These are phyloP conservation scores for Pseudoneurospora amorphoporcata DNA, from an alignment of 495 filamentous ascomycete species.

Conservation along the genomic window DNA sequence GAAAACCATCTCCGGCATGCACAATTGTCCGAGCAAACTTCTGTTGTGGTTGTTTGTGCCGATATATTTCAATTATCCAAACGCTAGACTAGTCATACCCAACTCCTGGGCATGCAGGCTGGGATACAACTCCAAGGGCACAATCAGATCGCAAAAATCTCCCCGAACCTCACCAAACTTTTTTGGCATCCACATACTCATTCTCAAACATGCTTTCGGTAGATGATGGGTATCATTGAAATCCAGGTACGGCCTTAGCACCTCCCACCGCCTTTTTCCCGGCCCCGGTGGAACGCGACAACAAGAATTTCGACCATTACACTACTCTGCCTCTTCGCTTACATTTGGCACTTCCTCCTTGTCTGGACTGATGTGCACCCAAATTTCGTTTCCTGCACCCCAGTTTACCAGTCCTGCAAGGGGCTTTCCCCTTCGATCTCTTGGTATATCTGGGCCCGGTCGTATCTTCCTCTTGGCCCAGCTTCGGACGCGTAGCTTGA, in stretches of 20 bases:
- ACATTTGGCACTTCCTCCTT: conserved; percentile 14
- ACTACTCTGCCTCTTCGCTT: background rate
- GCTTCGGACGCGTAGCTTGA: conserved; percentile 26
- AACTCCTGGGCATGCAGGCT: background rate
- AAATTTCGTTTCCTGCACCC: conserved; percentile 33
- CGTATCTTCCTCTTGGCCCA: conserved; percentile 19
- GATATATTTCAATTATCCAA: background rate
- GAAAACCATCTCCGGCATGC: background rate
- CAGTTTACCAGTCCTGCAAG: conserved; percentile 24
- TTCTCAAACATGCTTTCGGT: background rate
- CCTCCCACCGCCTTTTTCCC: background rate
- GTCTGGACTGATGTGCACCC: conserved; percentile 37
- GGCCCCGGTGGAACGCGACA: background rate
- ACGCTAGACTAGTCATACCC: background rate
- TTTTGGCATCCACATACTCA: background rate
- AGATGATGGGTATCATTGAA: background rate
- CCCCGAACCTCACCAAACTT: background rate
- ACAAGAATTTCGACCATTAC: background rate
- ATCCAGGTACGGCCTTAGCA: background rate
- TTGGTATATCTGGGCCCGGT: conserved; percentile 8
- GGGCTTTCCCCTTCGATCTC: conserved; percentile 12
- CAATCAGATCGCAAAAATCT: background rate
- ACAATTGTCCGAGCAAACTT: background rate
- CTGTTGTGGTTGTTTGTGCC: background rate
- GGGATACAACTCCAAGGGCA: conserved; percentile 5